Evolutionary conservation across 345 rosid genomes (phyloP), one percentile per base, ranked within the genome.

Genomic region (Firmiana major): DNA sequence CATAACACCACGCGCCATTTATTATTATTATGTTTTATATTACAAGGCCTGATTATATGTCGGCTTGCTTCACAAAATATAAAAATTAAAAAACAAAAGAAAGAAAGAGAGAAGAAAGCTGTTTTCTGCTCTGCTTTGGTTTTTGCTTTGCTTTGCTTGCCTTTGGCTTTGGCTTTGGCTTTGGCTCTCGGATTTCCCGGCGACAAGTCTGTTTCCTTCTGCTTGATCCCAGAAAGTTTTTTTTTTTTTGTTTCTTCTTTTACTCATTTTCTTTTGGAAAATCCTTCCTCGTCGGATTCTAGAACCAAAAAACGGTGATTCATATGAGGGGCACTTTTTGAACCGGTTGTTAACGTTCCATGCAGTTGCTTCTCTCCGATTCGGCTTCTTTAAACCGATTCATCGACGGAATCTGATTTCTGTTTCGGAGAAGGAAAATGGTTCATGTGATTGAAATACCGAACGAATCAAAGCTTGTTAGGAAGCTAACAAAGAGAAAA

Each of bases 131-230:
- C 81, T 82, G 80, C 81, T 82, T 82, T 83, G 84, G 87, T 81
- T 75, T n/a, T n/a, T n/a, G n/a, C 22, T 19, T 5, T 57, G 62
- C 62, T 22, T 21, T 57, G 58, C 22, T 19, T n/a, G n/a, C n/a
- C n/a, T n/a, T 6, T 58, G 34, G 31, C 7, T 22, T 5, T 45
- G 46, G 85, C 83, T 83, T 78, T 85, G 86, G 83, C 84, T 88
- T 78, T 70, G 81, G 83, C 83, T 84, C 85, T 89, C 93, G 89
- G 91, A 83, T 87, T 88, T 85, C 83, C 89, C 88, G 82, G 88
- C 89, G 90, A 89, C 95, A 87, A 88, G 82, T 88, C 87, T 88
- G 91, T 83, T 84, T 77, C 45, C 63, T 51, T 66, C 74, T 46
- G 60, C 82, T 81, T 78, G 82, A 80, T 85, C 82, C 86, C 66